phyloP scores from a whole-genome alignment of 257 asterid species.

The Eucommia ulmoides region DNA sequence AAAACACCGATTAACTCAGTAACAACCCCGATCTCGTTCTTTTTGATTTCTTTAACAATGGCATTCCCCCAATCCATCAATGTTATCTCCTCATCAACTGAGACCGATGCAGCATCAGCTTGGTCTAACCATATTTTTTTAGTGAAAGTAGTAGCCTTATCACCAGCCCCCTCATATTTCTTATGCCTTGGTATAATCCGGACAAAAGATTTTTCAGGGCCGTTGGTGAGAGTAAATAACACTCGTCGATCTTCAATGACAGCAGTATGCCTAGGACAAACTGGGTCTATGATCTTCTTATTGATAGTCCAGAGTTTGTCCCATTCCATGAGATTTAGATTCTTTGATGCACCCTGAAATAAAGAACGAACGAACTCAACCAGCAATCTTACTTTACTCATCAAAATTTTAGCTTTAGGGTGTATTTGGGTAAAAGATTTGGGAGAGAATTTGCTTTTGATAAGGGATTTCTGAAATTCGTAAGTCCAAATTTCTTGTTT shows the following conservation, averaged over 20 bases:
- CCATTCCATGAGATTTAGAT: slow-evolving; percentile 98
- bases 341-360: slow-evolving; percentile 93
- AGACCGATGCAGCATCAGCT: slow-evolving; percentile 73
- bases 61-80: slow-evolving; percentile 97
- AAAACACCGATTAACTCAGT: slow-evolving; percentile 63
- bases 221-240: slow-evolving; percentile 53
- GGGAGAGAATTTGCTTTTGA: too few relatives aligned
- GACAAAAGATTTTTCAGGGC: slow-evolving; percentile 60
- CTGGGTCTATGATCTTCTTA: slow-evolving; percentile 87
- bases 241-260: slow-evolving; percentile 51
- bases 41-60: slow-evolving; percentile 59
- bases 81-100: slow-evolving; percentile 73
- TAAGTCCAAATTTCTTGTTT: too few relatives aligned
- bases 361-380: too few relatives aligned
- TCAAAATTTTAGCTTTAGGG: too few relatives aligned
- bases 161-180: slow-evolving; percentile 88
- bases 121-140: slow-evolving; percentile 73
- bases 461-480: too few relatives aligned
- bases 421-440: too few relatives aligned
- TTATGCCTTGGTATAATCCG: slow-evolving; percentile 73
- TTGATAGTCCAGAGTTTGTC: slow-evolving; percentile 96
- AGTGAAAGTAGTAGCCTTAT: slow-evolving; percentile 61
- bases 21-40: slow-evolving; percentile 57
- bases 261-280: slow-evolving; percentile 94
- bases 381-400: too few relatives aligned